Base-by-base conservation (phyloP, 805 yeast genomes). In the Nakazawaea wickerhamii region DNA sequence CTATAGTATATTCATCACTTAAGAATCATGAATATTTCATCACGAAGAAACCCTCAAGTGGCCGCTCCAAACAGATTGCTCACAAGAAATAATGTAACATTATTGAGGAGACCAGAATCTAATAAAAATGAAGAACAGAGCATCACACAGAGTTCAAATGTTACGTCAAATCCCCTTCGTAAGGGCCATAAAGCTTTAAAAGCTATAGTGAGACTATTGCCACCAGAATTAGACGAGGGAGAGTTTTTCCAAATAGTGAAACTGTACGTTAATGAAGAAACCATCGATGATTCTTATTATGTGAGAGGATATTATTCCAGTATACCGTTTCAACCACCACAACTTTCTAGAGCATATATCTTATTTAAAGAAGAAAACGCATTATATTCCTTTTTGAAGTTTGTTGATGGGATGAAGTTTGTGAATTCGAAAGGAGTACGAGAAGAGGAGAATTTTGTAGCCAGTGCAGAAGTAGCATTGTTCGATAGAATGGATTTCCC, bases 331-430 rank as follows among this genome's bases (percentile, higher is more conserved):
- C 69, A 68, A 32, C 47, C 51, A 11, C 71, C 73, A 0, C 52
- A 53, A 1, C 58, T 57, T 44, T 71, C 78, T 1, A 54, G 76
- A 45, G 66, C 70, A 10, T 73, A 68, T 51, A 47, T 70, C 2
- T 43, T 47, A 10, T 65, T 73, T 44, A 60, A 58, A 36, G 57
- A 52, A n/a, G 52, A 54, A 10, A 38, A 45, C 3, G 31, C 44
- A 1, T 52, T 67, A 38, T 55, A 51, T n/a, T 46, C 48, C 4
- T 64, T 71, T 36, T 55, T 58, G 3, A 37, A 45, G 4, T 44
- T 45, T 2, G 48, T 65, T 10, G 53, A 52, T 22, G 47, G 48
- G 0, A 52, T 59, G 42, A 49, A 54, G 5, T 67, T 68, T 46
- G 35, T 38, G 18, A 51, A 54, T 19, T 32, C 37, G 11, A 20